phyloP scores from a whole-genome alignment of 495 filamentous ascomycete species.

The Annulohypoxylon stygium region DNA sequence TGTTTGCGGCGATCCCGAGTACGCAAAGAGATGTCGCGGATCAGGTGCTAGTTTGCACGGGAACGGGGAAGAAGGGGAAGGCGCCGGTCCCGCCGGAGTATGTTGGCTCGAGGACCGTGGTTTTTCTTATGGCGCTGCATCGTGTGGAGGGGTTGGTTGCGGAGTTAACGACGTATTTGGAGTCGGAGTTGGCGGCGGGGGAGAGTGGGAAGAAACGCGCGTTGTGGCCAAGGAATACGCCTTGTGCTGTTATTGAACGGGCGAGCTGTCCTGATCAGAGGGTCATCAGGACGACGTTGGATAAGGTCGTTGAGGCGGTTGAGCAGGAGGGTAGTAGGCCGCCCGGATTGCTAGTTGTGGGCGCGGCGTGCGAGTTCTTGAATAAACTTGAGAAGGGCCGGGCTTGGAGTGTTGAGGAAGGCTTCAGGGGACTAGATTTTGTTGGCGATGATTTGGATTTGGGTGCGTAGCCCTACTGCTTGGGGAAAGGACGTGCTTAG shows the following conservation, averaged over 20 bases:
- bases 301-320: conserved; percentile 82
- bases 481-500: neutral
- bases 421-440: conserved; percentile 76
- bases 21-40: conserved; percentile 93
- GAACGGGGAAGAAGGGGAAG: conserved; percentile 92
- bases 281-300: conserved; percentile 87
- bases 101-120: conserved; percentile 80
- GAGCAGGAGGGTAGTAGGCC: conserved; percentile 91
- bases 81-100: conserved; percentile 84
- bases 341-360: conserved; percentile 91
- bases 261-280: conserved; percentile 95
- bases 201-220: conserved; percentile 48
- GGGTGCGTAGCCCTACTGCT: neutral
- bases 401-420: conserved; percentile 92
- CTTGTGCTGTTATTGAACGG: conserved; percentile 94
- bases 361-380: conserved; percentile 84
- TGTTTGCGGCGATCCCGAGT: conserved; percentile 88
- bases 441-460: conserved; percentile 47
- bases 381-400: conserved; percentile 63
- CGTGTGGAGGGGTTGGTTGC: conserved; percentile 78
- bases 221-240: conserved; percentile 70
- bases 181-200: conserved; percentile 52
- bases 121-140: conserved; percentile 98
- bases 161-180: conserved; percentile 66
- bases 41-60: conserved; percentile 93